These are phyloP conservation scores for Cantharellus cinnabarinus DNA, from an alignment of 768 basidiomycete genomes.

Conservation along the genomic window DNA sequence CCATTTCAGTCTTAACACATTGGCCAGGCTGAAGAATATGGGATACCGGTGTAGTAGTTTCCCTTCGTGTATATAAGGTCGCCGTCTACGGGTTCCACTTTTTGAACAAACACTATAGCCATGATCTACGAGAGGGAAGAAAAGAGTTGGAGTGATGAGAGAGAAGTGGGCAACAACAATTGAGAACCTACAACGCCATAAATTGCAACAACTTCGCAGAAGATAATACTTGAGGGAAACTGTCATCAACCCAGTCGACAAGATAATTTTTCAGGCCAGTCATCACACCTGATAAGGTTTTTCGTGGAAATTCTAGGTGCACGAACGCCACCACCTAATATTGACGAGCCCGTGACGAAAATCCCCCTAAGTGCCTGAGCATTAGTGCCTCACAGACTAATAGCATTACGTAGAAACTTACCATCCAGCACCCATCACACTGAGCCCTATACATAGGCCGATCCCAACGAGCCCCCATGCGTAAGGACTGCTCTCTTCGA, in stretches of 20 bases:
- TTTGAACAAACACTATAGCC: constrained; percentile 87
- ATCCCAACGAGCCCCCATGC: constrained; percentile 83
- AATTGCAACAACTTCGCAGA: constrained; percentile 98
- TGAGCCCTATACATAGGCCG: constrained; percentile 80
- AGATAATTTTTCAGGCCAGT: neutral
- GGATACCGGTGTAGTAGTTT: constrained; percentile 79
- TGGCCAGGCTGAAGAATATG: neutral
- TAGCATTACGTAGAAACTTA: constrained; percentile 15
- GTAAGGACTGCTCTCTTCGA: constrained; percentile 87
- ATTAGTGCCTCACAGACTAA: neutral
- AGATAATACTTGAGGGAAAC: constrained; percentile 58
- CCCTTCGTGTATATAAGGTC: constrained; percentile 54
- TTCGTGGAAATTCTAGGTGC: constrained; percentile 89
- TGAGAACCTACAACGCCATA: constrained; percentile 64
- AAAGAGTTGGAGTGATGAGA: neutral
- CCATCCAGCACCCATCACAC: constrained; percentile 92
- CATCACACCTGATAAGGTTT: constrained; percentile 77
- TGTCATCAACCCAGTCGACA: neutral
- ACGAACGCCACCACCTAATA: constrained; percentile 87
- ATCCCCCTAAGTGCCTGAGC: constrained; percentile 53
- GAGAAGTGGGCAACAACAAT: neutral
- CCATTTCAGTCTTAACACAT: neutral
- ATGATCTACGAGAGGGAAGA: constrained; percentile 44
- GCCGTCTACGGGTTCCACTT: constrained; percentile 40
- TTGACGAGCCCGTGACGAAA: constrained; percentile 89